Percentiles rank a stretch among this genome's conserved stretches.
phyloP scores from a whole-genome alignment of 1,139 yeast genomes.

The Taphrina pruni region DNA sequence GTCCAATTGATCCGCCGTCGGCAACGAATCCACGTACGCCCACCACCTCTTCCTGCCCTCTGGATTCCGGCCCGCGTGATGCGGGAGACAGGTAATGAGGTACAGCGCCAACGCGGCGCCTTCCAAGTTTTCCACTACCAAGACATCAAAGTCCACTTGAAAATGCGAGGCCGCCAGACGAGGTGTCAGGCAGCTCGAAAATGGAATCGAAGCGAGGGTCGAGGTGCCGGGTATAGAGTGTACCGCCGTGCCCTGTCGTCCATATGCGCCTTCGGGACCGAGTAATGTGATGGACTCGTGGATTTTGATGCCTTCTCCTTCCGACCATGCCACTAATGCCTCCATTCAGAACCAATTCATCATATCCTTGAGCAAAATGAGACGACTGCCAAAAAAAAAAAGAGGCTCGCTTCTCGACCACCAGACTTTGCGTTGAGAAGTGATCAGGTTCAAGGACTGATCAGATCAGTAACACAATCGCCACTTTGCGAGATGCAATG shows the following conservation, averaged over 20 bases:
- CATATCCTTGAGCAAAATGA: too few species aligned
- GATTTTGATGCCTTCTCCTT: neutral
- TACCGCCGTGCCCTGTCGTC: conserved; percentile 4
- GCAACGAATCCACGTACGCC: conserved; percentile 67
- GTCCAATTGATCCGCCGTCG: conserved; percentile 56
- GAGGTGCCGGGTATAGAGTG: neutral
- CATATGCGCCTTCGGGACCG: neutral
- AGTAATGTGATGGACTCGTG: conserved; percentile 4
- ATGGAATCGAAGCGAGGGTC: conserved; percentile 1
- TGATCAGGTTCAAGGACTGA: too few species aligned
- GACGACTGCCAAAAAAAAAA: too few species aligned
- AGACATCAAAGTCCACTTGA: neutral
- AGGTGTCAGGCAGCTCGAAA: conserved; percentile 14
- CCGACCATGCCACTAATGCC: conserved; percentile 13
- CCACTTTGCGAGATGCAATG: too few species aligned
- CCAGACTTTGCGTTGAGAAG: too few species aligned
- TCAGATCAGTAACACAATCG: neutral
- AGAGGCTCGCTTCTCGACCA: too few species aligned
- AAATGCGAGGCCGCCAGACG: conserved; percentile 1
- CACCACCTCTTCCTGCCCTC: conserved; percentile 46
- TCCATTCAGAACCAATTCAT: too few species aligned
- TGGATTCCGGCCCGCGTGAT: neutral
- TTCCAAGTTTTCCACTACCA: neutral
- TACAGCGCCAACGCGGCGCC: conserved; percentile 24
- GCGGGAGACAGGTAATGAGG: conserved; percentile 8